These are phyloP conservation scores for Olyra latifolia DNA, from an alignment of 176 grass and related monocot species.

Conservation along the genomic window DNA sequence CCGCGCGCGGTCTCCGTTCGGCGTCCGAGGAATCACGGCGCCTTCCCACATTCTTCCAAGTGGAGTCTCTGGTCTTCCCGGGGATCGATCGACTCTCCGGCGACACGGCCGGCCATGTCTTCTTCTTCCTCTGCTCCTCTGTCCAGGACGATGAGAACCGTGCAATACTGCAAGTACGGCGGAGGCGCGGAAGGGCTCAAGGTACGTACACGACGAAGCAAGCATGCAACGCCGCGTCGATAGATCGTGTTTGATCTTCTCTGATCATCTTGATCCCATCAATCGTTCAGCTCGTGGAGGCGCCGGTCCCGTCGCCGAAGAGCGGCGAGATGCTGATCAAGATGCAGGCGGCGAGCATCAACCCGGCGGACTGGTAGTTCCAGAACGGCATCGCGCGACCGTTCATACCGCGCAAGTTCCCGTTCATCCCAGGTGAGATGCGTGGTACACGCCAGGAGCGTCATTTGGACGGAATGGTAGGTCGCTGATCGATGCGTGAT, in stretches of 20 bases:
- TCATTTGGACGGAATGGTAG: too few relatives aligned
- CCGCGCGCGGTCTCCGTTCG: too few relatives aligned
- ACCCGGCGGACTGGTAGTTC: conserved; percentile 54
- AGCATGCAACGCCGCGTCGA: too few relatives aligned
- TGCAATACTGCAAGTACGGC: conserved; percentile 51
- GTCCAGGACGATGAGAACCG: conserved; percentile 33
- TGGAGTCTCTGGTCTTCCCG: too few relatives aligned
- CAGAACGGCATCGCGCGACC: conserved; percentile 46
- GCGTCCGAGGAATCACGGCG: too few relatives aligned
- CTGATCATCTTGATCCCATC: too few relatives aligned
- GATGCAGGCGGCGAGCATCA: conserved; percentile 49
- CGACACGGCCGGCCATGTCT: background rate
- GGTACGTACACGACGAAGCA: too few relatives aligned
- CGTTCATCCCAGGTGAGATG: conserved; percentile 43
- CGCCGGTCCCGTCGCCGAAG: conserved; percentile 47
- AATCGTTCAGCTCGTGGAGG: conserved; percentile 37
- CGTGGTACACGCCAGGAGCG: too few relatives aligned
- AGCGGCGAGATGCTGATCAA: conserved; percentile 46
- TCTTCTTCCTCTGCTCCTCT: background rate
- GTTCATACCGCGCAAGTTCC: conserved; percentile 44
- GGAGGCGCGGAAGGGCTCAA: conserved; percentile 40
- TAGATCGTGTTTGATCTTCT: too few relatives aligned
- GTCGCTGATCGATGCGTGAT: background rate
- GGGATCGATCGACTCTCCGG: too few relatives aligned
- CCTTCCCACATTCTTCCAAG: too few relatives aligned